These are phyloP conservation scores for Quercus wislizeni DNA, from an alignment of 306 rosid genomes.

Conservation along the genomic window DNA sequence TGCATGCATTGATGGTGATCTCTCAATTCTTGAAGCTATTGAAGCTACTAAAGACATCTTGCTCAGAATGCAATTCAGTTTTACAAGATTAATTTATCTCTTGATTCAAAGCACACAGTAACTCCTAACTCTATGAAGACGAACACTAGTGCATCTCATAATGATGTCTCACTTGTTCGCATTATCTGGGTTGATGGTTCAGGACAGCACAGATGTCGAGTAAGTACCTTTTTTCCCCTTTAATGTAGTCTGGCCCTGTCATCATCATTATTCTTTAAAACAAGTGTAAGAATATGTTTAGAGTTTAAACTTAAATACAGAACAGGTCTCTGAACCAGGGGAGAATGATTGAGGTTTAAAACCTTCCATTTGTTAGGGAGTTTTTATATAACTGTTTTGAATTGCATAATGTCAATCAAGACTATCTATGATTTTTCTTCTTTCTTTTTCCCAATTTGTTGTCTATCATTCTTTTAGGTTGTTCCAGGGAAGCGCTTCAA, in stretches of 20 bases:
- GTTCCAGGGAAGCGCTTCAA: conserved; percentile 71
- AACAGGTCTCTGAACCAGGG: background rate
- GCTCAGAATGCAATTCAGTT: conserved; percentile 65
- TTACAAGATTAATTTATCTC: conserved; percentile 50
- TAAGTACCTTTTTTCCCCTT: conserved; percentile 35
- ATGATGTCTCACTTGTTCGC: conserved; percentile 59
- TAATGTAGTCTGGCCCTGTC: conserved; percentile 2
- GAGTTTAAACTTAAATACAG: background rate
- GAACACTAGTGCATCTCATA: conserved; percentile 32
- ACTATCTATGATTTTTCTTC: background rate
- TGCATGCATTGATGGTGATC: conserved; percentile 79
- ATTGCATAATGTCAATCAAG: no score
- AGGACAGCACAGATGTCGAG: conserved; percentile 89
- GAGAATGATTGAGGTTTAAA: background rate
- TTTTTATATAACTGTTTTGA: no score
- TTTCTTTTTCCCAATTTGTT: conserved; percentile 9
- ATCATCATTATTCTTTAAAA: background rate
- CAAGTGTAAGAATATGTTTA: conserved; percentile 7
- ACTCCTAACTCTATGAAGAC: conserved; percentile 24
- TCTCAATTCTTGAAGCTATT: conserved; percentile 70
- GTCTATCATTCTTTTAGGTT: conserved; percentile 51
- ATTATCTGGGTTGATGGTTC: conserved; percentile 76
- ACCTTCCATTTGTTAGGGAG: no score
- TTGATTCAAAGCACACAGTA: conserved; percentile 24
- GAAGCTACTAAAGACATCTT: conserved; percentile 73